These are phyloP conservation scores for Chalaropsis ovoidea DNA, from an alignment of 2,329 filamentous ascomycete species.

Conservation along the genomic window DNA sequence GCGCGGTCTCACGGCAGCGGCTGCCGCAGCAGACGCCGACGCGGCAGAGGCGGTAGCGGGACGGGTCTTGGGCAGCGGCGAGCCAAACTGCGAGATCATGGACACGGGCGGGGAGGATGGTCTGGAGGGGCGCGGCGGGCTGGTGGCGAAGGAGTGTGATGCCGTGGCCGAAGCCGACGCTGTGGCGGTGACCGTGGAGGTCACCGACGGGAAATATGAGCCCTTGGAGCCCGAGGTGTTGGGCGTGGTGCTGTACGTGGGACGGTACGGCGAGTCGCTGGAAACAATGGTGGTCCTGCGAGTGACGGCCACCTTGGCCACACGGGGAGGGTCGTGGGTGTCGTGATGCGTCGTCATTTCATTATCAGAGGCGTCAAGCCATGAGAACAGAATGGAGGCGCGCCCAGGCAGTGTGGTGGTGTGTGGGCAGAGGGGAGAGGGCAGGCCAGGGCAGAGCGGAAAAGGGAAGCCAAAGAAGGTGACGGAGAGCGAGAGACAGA, in stretches of 20 bases:
- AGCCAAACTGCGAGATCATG: not conserved
- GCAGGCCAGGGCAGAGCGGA: not conserved
- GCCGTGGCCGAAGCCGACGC: not conserved
- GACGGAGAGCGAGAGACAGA: not conserved
- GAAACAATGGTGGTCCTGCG: constrained; percentile 21
- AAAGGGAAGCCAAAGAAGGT: not conserved
- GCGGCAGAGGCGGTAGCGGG: not conserved
- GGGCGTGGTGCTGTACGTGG: constrained; percentile 23
- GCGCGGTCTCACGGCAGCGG: not conserved
- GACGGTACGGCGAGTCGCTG: constrained; percentile 16
- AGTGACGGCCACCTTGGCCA: constrained; percentile 12
- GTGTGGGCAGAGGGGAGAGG: not conserved
- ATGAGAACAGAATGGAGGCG: constrained; percentile 12
- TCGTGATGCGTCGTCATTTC: constrained; percentile 20
- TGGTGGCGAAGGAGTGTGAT: not conserved
- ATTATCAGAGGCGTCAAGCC: constrained; percentile 16
- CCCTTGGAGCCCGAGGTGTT: constrained; percentile 9
- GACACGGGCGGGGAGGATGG: constrained; percentile 9
- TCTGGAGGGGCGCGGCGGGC: not conserved
- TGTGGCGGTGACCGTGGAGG: not conserved
- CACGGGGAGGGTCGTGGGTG: constrained; percentile 15
- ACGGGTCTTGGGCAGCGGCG: not conserved
- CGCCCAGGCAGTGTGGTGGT: not conserved
- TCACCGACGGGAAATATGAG: constrained; percentile 8
- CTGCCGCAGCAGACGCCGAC: not conserved